Evolutionary conservation across 257 asterid species (phyloP).

Genomic region (Misopates orontium): DNA sequence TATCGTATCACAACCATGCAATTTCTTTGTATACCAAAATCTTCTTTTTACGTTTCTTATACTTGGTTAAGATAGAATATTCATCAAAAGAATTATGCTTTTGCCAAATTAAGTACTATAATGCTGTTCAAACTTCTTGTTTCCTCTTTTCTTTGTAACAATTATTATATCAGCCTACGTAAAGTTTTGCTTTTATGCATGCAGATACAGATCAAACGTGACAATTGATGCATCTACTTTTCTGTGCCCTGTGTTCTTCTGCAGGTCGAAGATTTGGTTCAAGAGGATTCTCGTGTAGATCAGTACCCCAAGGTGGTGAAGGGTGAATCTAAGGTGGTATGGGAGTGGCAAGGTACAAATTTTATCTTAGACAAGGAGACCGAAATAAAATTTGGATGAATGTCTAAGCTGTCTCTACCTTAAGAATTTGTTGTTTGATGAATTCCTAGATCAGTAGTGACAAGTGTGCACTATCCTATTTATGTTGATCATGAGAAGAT

Average conservation of each 20-base stretch:
- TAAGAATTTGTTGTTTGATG: slow-evolving; percentile 8
- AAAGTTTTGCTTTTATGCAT: slow-evolving; percentile 7
- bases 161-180: slow-evolving; percentile 17
- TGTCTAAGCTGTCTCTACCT: neutral
- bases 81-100: neutral
- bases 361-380: slow-evolving; percentile 14
- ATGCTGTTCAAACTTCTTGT: neutral
- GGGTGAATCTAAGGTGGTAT: slow-evolving; percentile 89
- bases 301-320: slow-evolving; percentile 79
- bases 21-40: neutral
- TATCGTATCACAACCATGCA: neutral
- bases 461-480: slow-evolving; percentile 2
- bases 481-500: slow-evolving; percentile 15
- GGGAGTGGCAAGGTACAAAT: slow-evolving; percentile 97
- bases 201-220: neutral
- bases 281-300: slow-evolving; percentile 88
- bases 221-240: neutral
- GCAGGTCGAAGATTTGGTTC: slow-evolving; percentile 85
- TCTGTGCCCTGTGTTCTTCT: slow-evolving; percentile 28
- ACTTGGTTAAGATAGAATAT: slow-evolving; percentile 1
- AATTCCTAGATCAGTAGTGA: neutral
- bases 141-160: neutral
- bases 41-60: neutral
- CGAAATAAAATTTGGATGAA: neutral
- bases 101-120: neutral